These are phyloP conservation scores for Salix arbutifolia DNA, from an alignment of 345 rosid genomes.

Conservation along the genomic window DNA sequence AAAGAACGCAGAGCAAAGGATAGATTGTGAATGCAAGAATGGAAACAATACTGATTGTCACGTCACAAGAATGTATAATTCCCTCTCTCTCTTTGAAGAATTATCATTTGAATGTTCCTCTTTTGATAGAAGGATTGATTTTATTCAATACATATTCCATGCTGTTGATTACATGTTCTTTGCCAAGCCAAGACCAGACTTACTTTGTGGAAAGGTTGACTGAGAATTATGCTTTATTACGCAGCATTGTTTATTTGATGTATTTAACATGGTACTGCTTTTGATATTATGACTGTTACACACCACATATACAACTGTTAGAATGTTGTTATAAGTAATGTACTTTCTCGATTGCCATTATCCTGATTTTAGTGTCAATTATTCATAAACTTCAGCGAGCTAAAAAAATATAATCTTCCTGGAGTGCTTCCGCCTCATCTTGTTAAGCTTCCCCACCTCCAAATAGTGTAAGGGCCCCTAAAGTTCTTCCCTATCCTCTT, in stretches of 20 bases:
- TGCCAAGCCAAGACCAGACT: neutral
- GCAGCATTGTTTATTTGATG: neutral
- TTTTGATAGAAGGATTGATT: neutral
- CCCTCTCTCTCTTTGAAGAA: neutral
- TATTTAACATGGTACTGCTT: neutral
- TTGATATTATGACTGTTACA: neutral
- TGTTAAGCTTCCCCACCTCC: conserved; percentile 48
- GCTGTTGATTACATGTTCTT: neutral
- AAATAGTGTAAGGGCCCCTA: conserved; percentile 41
- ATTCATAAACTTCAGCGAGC: conserved; percentile 25
- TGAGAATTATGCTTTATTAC: neutral
- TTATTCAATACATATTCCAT: neutral
- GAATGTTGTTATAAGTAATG: neutral
- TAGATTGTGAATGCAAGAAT: conserved; percentile 31
- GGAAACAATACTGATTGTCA: conserved; percentile 44
- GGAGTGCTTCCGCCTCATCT: conserved; percentile 68
- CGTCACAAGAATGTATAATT: conserved; percentile 43
- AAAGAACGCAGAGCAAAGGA: conserved; percentile 15
- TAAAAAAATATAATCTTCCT: conserved; percentile 51
- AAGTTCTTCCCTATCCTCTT: neutral
- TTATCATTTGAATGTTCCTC: neutral
- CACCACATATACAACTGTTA: neutral
- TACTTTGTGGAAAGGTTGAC: neutral
- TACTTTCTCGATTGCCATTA: neutral
- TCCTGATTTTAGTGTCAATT: neutral